Base-by-base conservation (phyloP, 805 yeast genomes). In the Lachancea quebecensis region DNA sequence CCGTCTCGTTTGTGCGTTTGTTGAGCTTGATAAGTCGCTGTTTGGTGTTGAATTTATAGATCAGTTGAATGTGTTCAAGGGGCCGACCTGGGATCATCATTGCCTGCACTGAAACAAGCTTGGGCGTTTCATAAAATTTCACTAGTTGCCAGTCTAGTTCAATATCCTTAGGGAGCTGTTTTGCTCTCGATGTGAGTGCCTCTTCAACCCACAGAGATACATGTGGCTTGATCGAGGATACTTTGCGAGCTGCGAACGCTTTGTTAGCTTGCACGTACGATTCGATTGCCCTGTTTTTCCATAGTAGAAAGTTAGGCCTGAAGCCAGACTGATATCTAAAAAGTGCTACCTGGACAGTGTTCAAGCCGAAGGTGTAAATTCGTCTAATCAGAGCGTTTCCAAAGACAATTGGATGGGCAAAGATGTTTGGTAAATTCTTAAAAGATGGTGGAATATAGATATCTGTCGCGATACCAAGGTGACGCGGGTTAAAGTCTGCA, bases 251-350 rank as follows among this genome's bases (percentile, higher is more conserved):
- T 2, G 95, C 91, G 70, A 90, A 90, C 2, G 88, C 81, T 57
- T 81, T 79, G 66, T 90, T 88, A n/a, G 86, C 82, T 46, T 77
- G 77, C 27, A 83, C 84, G 62, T 80, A 89, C 41, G 71, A 71
- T 54, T 87, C 87, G 54, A 90, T 79, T 7, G 95, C 95, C 28
- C 74, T 74, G 64, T 88, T 91, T 63, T 85, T 86, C 96, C 96
- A 90, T 48, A 80, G 75, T 16, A 79, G 60, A 52, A 82, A 83
- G 36, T 78, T 68, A 29, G 90, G 86, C 63, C 79, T 83, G 46
- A 75, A 59, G 33, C 79, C 77, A 25, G 89, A 80, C 61, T 83
- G 85, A 60, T 78, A 74, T 33, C 87, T 82, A 55, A 81, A 78
- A 40, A 79, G 63, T 8, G 82, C 89, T 36, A 84, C 66, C 54